These are phyloP conservation scores for Fomitopsis betulina DNA, from an alignment of 1,284 basidiomycete genomes.

Conservation along the genomic window DNA sequence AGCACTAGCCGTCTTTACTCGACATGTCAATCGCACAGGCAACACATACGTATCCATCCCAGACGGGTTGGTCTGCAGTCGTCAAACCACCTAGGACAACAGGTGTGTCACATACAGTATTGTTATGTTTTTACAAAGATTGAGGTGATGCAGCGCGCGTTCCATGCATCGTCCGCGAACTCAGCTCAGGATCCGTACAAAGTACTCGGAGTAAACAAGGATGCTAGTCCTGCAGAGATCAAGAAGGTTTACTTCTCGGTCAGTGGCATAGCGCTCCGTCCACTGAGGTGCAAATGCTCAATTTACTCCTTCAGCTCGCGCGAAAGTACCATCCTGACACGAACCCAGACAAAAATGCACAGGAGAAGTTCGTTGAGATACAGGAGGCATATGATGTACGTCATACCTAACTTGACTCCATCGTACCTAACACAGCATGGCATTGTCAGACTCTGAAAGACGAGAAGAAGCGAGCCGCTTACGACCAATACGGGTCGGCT, in stretches of 20 bases:
- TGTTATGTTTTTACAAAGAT: background rate
- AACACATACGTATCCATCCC: background rate
- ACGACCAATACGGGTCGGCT: slow-evolving; percentile 92
- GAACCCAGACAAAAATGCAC: slow-evolving; percentile 88
- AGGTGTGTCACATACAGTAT: background rate
- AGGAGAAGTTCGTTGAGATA: slow-evolving; percentile 95
- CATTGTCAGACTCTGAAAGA: slow-evolving; percentile 83
- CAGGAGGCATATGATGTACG: slow-evolving; percentile 95
- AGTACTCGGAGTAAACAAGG: slow-evolving; percentile 83
- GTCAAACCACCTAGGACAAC: background rate
- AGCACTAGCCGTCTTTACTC: slow-evolving; percentile 36
- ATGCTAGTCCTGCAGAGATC: slow-evolving; percentile 85
- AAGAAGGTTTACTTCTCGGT: slow-evolving; percentile 97
- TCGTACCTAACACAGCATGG: slow-evolving; percentile 10
- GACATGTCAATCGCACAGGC: slow-evolving; percentile 15
- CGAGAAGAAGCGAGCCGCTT: slow-evolving; percentile 89
- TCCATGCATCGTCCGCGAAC: slow-evolving; percentile 65
- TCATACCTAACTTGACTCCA: slow-evolving; percentile 14
- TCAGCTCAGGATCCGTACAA: slow-evolving; percentile 87
- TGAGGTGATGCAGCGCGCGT: slow-evolving; percentile 50
- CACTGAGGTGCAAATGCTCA: background rate
- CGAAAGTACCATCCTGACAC: slow-evolving; percentile 98
- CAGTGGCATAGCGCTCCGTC: slow-evolving; percentile 25
- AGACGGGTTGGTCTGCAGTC: background rate
- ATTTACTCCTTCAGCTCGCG: slow-evolving; percentile 63